Conservation (phyloP, 2,329 filamentous ascomycete species). For the Nothophaeocryptopus gaeumannii region DNA sequence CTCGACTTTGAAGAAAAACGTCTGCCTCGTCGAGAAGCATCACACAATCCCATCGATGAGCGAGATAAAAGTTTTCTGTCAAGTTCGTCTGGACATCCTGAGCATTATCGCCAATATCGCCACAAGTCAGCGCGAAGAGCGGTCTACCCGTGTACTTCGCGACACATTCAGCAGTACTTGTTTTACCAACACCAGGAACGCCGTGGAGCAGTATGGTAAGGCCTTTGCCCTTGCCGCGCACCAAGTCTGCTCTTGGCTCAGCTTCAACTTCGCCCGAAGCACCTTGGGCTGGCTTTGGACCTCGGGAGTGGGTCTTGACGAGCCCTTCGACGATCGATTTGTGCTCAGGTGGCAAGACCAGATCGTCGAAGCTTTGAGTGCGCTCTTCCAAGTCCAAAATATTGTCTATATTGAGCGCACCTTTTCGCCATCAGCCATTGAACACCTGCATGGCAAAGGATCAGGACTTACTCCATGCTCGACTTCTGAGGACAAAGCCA, state of each 20-base stretch:
- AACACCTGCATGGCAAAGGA: too few species aligned
- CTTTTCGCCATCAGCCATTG: too few species aligned
- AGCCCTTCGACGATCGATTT: slow-evolving; percentile 9
- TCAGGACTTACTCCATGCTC: neutral
- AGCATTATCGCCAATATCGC: slow-evolving; percentile 48
- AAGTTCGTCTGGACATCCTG: slow-evolving; percentile 48
- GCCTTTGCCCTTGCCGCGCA: slow-evolving; percentile 32
- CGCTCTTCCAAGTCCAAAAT: neutral
- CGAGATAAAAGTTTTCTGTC: slow-evolving; percentile 48
- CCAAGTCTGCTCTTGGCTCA: neutral
- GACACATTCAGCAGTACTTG: slow-evolving; percentile 27
- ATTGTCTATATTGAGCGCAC: neutral
- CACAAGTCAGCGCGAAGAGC: slow-evolving; percentile 45
- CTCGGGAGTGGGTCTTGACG: slow-evolving; percentile 14
- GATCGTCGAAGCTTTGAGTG: slow-evolving; percentile 3
- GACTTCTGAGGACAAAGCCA: slow-evolving; percentile 2
- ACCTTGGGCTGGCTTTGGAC: slow-evolving; percentile 5
- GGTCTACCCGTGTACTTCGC: slow-evolving; percentile 38
- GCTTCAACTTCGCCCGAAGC: neutral
- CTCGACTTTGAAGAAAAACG: slow-evolving; percentile 74
- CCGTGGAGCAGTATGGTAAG: slow-evolving; percentile 38
- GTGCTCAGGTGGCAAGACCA: slow-evolving; percentile 7
- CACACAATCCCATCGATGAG: slow-evolving; percentile 49
- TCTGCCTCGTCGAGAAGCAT: slow-evolving; percentile 46
- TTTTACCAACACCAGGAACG: slow-evolving; percentile 38